Evolutionary conservation across 2,329 filamentous ascomycete species (phyloP), one percentile per base, ranked within the genome.

Genomic region (Fusarium equiseti): DNA sequence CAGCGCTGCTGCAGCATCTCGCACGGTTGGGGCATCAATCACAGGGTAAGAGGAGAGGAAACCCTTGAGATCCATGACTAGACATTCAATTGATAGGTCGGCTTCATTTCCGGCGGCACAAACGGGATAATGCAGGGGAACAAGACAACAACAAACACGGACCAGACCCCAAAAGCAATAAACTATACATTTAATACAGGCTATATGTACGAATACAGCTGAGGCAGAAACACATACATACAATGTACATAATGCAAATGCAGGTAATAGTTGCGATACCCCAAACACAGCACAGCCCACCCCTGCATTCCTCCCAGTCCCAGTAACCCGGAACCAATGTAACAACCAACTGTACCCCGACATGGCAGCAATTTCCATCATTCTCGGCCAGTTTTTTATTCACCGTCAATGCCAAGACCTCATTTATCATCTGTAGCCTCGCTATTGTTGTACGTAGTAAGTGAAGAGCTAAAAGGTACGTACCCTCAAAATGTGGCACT

Each of bases 21-120:
- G 68, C 68, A 71, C 68, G 68, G 68, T 71, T 71, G 68, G 68
- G 68, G 68, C 61, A 53, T 43, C 50, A 26, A 29, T 29, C 27
- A 29, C 27, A 29, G 27, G 27, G 27, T 29, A 29, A 29, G 31
- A 40, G 24, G 20, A 27, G 27, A 27, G 42, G 20, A 26, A 42
- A 43, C 59, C 49, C 49, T 66, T 40, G 49, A 15, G 31, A 52
- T 32, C 10, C 35, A 38, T 38, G 35, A 38, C 35, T 38, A 38
- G 35, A 38, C 6, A 31, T 26, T 26, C 35, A 24, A 27, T 22
- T 66, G 46, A 60, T 66, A 42, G 62, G 49, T 40, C 52, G 68
- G 68, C 48, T 69, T 48, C 44, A 31, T 31, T 59, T 58, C 68
- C 18, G 35, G 68, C 45, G 68, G 68, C 57, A 59, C 51, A 68